A percentile compares a stretch with the other conserved stretches of the same genome.
These are phyloP conservation scores for Sanguinoderma infundibulare DNA, from an alignment of 1,284 basidiomycete genomes.

Conservation along the genomic window DNA sequence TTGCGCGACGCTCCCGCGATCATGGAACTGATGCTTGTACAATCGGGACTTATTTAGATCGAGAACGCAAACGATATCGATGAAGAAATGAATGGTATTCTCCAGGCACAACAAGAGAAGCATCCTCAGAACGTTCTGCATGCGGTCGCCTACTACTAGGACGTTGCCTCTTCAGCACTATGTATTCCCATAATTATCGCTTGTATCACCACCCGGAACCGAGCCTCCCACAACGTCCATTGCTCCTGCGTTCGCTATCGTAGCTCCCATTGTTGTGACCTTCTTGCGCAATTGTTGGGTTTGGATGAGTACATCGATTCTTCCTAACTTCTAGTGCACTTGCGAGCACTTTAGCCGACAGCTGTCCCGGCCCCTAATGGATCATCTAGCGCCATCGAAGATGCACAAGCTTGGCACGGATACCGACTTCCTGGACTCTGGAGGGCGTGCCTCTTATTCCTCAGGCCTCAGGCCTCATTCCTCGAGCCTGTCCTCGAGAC, in stretches of 20 bases:
- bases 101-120: conserved; percentile 83
- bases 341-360: not conserved
- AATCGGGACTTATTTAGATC: conserved; percentile 57
- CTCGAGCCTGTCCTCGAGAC: too few relatives aligned
- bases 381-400: conserved; percentile 10
- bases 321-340: not conserved
- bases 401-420: not conserved
- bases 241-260: not conserved
- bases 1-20: not conserved
- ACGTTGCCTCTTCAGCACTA: not conserved
- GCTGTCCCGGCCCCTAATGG: not conserved
- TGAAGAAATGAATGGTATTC: conserved; percentile 87
- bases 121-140: conserved; percentile 95
- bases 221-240: not conserved
- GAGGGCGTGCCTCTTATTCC: too few relatives aligned
- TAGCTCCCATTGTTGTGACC: conserved; percentile 1
- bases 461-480: too few relatives aligned
- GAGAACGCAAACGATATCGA: conserved; percentile 88
- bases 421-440: not conserved
- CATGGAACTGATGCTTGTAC: not conserved
- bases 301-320: conserved; percentile 9
- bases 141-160: conserved; percentile 86
- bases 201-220: conserved; percentile 18
- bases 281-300: conserved; percentile 18
- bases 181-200: not conserved